Evolutionary conservation across 2,329 filamentous ascomycete genomes (phyloP), one percentile per base, ranked within the genome.

Genomic region (Leptographium galeiforme): DNA sequence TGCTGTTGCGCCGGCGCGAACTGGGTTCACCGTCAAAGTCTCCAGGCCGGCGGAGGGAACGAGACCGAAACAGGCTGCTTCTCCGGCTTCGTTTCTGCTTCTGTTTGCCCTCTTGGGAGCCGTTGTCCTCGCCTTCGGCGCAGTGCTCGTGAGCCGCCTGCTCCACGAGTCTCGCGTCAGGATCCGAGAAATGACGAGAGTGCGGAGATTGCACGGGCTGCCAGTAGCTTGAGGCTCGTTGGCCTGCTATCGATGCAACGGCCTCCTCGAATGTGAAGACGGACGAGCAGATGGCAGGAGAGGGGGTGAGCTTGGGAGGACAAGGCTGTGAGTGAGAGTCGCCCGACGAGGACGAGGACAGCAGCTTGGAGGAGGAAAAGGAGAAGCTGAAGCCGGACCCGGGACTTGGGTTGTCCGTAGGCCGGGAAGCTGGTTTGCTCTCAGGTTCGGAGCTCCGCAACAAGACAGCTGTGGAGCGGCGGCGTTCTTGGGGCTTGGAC

Each of bases 401-500:
- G 34, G 59, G 53, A 50, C 59, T 60, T 7, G 65, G 63, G 48
- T 62, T 61, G 53, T 61, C 66, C 43, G 30, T 34, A 41, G 52
- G 39, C 59, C 59, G 18, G 14, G 45, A 19, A 8, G 11, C 8
- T 4, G 61, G 56, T 57, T 60, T 64, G 51, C 63, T 67, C 56
- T 63, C 65, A 59, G 61, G 60, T 56, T 62, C 64, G 52, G 66
- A 58, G 62, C 62, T 68, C 33, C 47, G 55, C 60, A 70, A 65
- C 63, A 72, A 67, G 58, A 68, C 67, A 65, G 69, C 64, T 65
- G 70, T 65, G 52, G 66, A 64, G 64, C 66, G 66, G 57, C 65
- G 71, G 53, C 65, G 66, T 39, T 67, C 70, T 56, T 68, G 72
- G 55, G 73, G 71, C 62, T 79, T 79, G 50, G 72, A 75, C 56